Evolutionary conservation across 2,329 filamentous ascomycete species (phyloP).

Genomic region (Verticillium dahliae): DNA sequence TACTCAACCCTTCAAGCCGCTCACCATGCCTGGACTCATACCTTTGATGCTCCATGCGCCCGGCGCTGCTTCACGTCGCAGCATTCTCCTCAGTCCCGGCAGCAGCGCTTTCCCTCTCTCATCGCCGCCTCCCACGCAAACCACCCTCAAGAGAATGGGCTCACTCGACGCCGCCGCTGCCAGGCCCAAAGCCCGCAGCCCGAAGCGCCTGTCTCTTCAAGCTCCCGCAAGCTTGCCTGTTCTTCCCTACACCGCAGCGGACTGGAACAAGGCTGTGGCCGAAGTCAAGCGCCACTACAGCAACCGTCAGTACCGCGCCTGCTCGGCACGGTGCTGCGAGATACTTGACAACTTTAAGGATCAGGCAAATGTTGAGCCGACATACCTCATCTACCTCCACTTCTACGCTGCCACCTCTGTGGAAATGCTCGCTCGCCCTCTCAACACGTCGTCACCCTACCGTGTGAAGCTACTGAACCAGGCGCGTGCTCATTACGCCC

Average conservation of each 20-base stretch:
- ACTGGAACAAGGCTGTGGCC: conserved; percentile 44
- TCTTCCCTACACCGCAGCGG: conserved; percentile 35
- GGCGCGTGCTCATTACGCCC: conserved; percentile 44
- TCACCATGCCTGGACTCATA: conserved; percentile 22
- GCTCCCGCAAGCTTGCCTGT: conserved; percentile 16
- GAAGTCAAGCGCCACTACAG: conserved; percentile 50
- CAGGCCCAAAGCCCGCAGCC: conserved; percentile 15
- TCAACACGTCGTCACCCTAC: conserved; percentile 37
- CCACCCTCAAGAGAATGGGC: conserved; percentile 2
- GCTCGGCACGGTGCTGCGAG: conserved; percentile 45
- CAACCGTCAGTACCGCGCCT: conserved; percentile 43
- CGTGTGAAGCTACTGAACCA: conserved; percentile 42
- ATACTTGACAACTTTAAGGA: conserved; percentile 43
- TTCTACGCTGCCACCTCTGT: conserved; percentile 57
- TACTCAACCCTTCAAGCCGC: background rate
- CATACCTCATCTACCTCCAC: conserved; percentile 52
- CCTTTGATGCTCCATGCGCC: conserved; percentile 21
- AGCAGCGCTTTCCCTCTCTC: conserved; percentile 5
- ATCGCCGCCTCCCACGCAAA: background rate
- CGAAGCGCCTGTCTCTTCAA: conserved; percentile 13
- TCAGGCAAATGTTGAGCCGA: conserved; percentile 38
- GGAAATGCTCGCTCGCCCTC: conserved; percentile 46
- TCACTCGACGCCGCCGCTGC: conserved; percentile 3
- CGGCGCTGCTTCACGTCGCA: conserved; percentile 10
- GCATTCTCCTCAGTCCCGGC: conserved; percentile 12